These are phyloP conservation scores for Suhomyces sp. DNA, from an alignment of 805 yeast genomes.

Conservation along the genomic window DNA sequence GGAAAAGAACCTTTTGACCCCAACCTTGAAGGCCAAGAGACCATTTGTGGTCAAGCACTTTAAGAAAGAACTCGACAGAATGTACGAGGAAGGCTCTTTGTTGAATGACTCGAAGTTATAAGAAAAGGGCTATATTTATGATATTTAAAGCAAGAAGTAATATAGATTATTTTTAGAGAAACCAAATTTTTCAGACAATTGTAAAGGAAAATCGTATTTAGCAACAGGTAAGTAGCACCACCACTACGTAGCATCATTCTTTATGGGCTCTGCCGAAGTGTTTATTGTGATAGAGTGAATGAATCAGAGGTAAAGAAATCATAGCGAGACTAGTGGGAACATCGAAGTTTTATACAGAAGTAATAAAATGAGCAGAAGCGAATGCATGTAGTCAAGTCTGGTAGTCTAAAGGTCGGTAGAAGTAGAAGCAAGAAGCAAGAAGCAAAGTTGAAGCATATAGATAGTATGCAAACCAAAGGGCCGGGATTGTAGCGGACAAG, in stretches of 20 bases:
- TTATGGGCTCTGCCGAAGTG: not conserved
- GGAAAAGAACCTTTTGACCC: conserved; percentile 25
- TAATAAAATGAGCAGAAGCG: not conserved
- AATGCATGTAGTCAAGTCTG: not conserved
- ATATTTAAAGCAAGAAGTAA: not conserved
- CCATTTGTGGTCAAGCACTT: conserved; percentile 46
- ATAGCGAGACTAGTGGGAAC: not conserved
- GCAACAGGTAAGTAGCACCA: not conserved
- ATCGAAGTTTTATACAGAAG: too few relatives aligned
- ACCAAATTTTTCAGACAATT: not conserved
- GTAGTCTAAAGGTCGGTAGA: not conserved
- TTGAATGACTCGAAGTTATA: conserved; percentile 10
- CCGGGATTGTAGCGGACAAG: not conserved
- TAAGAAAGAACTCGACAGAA: conserved; percentile 32
- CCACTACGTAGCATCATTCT: not conserved
- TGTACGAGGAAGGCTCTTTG: conserved; percentile 48
- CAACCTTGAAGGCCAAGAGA: conserved; percentile 50
- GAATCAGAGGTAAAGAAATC: not conserved
- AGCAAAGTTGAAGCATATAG: not conserved
- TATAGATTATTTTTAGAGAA: not conserved
- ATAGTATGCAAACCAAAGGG: not conserved
- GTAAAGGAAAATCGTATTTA: not conserved
- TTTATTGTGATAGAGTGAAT: not conserved
- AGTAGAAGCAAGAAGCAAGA: not conserved
- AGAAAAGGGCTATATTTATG: not conserved